phyloP scores from a whole-genome alignment of 305 asterid species.

The Fraxinus sp. region DNA sequence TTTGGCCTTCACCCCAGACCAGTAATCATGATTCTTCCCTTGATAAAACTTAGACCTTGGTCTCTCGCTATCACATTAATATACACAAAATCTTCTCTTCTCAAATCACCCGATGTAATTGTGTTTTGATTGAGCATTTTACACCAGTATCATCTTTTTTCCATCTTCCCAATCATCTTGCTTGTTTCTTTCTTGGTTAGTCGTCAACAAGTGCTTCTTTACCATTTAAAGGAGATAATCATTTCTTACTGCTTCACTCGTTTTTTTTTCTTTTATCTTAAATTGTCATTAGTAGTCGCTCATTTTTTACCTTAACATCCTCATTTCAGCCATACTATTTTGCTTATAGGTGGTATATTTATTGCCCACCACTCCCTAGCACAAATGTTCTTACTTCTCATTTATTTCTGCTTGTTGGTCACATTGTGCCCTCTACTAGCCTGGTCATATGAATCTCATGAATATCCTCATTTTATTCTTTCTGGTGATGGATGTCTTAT shows the following conservation, averaged over 20 bases:
- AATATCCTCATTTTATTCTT: background rate
- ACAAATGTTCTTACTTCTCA: background rate
- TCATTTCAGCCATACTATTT: background rate
- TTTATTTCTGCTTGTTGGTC: background rate
- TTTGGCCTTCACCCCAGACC: background rate
- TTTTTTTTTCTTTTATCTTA: background rate
- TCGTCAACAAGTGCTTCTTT: background rate
- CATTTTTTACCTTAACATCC: background rate
- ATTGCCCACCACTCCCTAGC: background rate
- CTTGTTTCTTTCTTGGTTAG: background rate
- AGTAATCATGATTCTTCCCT: background rate
- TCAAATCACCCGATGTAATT: background rate
- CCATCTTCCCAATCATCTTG: background rate
- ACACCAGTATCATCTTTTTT: background rate
- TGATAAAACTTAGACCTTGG: background rate
- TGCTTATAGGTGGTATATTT: background rate
- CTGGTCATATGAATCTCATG: background rate
- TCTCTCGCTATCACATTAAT: background rate
- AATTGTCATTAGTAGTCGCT: background rate
- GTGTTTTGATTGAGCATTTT: background rate
- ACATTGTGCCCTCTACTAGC: background rate
- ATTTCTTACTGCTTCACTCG: background rate
- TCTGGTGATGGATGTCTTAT: background rate
- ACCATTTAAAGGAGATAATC: background rate
- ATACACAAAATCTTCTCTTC: background rate